Conservation (phyloP, 306 rosid genomes). For the Arachis hypogaea region DNA sequence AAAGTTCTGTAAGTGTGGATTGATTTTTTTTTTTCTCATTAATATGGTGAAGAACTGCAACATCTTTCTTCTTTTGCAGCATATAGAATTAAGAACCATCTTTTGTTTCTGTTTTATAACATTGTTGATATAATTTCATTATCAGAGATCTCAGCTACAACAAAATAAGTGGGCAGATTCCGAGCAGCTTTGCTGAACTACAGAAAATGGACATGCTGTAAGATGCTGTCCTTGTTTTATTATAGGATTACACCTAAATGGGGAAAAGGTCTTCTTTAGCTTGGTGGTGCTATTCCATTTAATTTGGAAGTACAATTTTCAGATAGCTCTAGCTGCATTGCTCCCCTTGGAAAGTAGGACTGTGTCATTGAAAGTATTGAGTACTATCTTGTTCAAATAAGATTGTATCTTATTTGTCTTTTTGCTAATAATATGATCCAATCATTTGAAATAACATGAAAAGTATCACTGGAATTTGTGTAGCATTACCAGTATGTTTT, state of each 20-base stretch:
- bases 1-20: background rate
- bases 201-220: conserved; percentile 43
- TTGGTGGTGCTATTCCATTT: background rate
- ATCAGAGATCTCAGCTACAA: conserved; percentile 72
- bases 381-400: background rate
- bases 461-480: conserved; percentile 5
- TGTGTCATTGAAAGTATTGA: background rate
- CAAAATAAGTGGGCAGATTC: conserved; percentile 57
- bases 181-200: conserved; percentile 39
- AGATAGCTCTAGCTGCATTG: background rate
- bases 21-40: background rate
- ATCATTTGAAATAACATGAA: background rate
- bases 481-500: background rate
- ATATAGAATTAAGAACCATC: background rate
- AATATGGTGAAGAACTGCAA: conserved; percentile 11
- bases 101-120: background rate
- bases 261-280: background rate
- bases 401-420: background rate
- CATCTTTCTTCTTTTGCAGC: background rate
- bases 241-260: conserved; percentile 8
- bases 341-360: background rate
- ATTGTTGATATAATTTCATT: background rate
- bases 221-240: conserved; percentile 17
- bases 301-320: background rate
- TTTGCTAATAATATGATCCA: background rate